A percentile compares a stretch with the other conserved stretches of the same genome.
phyloP scores from a whole-genome alignment of 306 rosid genomes.

The Calophaca sinica region DNA sequence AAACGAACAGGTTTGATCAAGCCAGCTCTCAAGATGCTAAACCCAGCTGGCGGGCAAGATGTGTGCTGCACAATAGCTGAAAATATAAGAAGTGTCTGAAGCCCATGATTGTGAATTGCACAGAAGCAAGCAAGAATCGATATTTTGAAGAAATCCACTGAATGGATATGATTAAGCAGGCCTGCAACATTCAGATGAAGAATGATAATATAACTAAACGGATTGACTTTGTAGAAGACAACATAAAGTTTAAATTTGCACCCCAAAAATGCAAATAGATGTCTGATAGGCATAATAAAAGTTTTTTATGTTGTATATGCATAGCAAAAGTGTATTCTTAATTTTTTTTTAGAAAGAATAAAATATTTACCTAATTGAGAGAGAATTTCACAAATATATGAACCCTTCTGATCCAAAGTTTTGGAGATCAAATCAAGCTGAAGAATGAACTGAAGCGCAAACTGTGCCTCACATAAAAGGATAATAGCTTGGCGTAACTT shows the following conservation, averaged over 20 bases:
- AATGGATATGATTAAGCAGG: constrained; percentile 68
- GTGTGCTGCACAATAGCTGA: constrained; percentile 81
- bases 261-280: background rate
- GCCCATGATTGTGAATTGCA: constrained; percentile 89
- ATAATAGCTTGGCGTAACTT: constrained; percentile 76
- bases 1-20: constrained; percentile 73
- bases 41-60: constrained; percentile 82
- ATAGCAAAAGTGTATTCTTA: constrained; percentile 18
- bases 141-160: constrained; percentile 77
- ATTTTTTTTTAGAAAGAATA: no score
- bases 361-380: constrained; percentile 76
- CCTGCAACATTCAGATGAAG: constrained; percentile 64
- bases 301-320: constrained; percentile 10
- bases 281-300: constrained; percentile 17
- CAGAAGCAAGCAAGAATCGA: constrained; percentile 85
- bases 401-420: constrained; percentile 68
- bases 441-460: constrained; percentile 73
- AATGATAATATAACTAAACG: constrained; percentile 14
- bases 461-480: constrained; percentile 86
- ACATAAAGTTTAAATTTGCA: no score
- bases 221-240: constrained; percentile 17
- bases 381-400: constrained; percentile 67
- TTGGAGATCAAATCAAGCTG: constrained; percentile 63
- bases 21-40: constrained; percentile 85
- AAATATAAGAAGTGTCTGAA: constrained; percentile 76